Base-by-base conservation (phyloP, 768 basidiomycete species). In the Naganishia vishniacii region DNA sequence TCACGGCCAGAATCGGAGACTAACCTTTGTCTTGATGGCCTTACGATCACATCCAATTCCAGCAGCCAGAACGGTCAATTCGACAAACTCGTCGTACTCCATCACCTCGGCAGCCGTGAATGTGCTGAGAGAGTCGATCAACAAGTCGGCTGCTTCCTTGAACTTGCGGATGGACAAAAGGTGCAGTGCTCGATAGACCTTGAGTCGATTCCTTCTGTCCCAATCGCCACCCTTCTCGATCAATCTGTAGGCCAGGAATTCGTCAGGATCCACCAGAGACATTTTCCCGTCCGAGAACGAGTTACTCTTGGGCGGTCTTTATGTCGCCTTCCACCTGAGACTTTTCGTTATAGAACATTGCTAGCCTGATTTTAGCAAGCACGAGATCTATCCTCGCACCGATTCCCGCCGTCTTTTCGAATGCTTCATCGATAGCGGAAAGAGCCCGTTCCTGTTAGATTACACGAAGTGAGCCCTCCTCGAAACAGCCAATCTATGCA, bases 201-300 rank as follows among this genome's bases (percentile, higher is more conserved):
- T 99, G 71, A 97, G 84, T 47, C 94, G 84, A 77, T 97, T 99
- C 41, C 92, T 84, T 60, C 94, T 82, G 76, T 99, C 94, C 94
- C 94, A 99, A 79, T 99, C 94, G 47, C 94, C 94, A 0, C 94
- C 94, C 75, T 91, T 84, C 70, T 97, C 92, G 60, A 95, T 88
- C 45, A 95, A 81, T 61, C 90, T 92, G 72, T 20, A 44, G 32
- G 44, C 49, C 64, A 59, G 32, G 42, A n/a, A n/a, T n/a, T n/a
- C n/a, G 37, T 40, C 37, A 26, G 29, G 37, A n/a, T n/a, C n/a
- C n/a, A n/a, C n/a, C n/a, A n/a, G n/a, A n/a, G n/a, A n/a, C n/a
- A n/a, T n/a, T n/a, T n/a, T n/a, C n/a, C n/a, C n/a, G n/a, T n/a
- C n/a, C n/a, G n/a, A n/a, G n/a, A n/a, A n/a, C n/a, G n/a, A n/a